phyloP scores from a whole-genome alignment of 768 basidiomycete genomes.

The Suillus spraguei region DNA sequence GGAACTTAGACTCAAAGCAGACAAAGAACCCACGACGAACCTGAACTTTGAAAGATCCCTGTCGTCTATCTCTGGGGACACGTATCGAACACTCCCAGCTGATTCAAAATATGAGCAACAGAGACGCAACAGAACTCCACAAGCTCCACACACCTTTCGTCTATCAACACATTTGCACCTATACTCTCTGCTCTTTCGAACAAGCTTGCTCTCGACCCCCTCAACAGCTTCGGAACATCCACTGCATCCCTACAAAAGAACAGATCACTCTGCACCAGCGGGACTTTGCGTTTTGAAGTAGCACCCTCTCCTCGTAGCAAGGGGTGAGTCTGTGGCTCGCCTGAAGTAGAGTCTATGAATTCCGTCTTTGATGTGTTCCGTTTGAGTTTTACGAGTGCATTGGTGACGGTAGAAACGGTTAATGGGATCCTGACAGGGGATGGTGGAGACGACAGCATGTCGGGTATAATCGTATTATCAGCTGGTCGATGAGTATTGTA shows the following conservation, averaged over 20 bases:
- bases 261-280: slow-evolving; percentile 40
- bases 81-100: slow-evolving; percentile 71
- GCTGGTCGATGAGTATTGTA: not conserved
- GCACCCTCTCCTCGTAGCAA: slow-evolving; percentile 30
- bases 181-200: slow-evolving; percentile 49
- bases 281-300: slow-evolving; percentile 32
- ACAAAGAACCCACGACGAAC: slow-evolving; percentile 38
- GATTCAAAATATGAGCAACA: slow-evolving; percentile 6
- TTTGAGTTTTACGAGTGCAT: slow-evolving; percentile 55
- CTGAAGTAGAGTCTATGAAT: slow-evolving; percentile 40
- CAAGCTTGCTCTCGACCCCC: slow-evolving; percentile 53
- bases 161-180: slow-evolving; percentile 63
- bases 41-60: slow-evolving; percentile 60
- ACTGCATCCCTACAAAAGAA: slow-evolving; percentile 67
- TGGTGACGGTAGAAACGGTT: slow-evolving; percentile 44
- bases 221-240: slow-evolving; percentile 57
- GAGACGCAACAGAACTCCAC: slow-evolving; percentile 3
- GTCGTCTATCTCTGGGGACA: slow-evolving; percentile 49
- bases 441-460: slow-evolving; percentile 25
- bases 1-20: slow-evolving; percentile 4
- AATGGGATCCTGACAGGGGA: slow-evolving; percentile 26
- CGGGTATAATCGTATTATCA: not conserved
- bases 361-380: slow-evolving; percentile 33
- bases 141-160: slow-evolving; percentile 61
- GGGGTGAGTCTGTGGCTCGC: slow-evolving; percentile 40